Evolutionary conservation across 768 basidiomycete species (phyloP).

Genomic region (Suillus luteus): DNA sequence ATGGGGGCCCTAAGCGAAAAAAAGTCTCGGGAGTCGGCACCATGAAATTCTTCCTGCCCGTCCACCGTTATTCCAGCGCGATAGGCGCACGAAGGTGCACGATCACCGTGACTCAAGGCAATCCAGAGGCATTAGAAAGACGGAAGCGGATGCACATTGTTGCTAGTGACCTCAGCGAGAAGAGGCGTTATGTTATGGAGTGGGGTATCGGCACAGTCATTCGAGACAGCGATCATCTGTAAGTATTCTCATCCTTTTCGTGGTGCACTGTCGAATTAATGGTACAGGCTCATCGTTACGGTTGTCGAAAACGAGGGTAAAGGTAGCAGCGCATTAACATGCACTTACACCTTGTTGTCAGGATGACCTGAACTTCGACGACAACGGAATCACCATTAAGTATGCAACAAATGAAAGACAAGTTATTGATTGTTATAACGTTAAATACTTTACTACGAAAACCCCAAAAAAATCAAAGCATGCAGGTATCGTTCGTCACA

Average conservation of each 20-base stretch:
- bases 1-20: conserved; percentile 53
- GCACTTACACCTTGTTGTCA: neutral
- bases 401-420: neutral
- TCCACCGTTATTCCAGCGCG: conserved; percentile 85
- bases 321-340: conserved; percentile 45
- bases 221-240: conserved; percentile 92
- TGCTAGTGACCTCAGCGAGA: conserved; percentile 93
- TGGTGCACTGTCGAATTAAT: conserved; percentile 5
- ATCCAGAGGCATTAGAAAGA: conserved; percentile 62
- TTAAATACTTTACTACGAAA: neutral
- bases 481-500: neutral
- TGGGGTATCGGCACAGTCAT: conserved; percentile 98
- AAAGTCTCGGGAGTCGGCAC: conserved; percentile 55
- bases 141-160: conserved; percentile 76
- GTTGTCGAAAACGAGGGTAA: conserved; percentile 93
- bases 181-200: conserved; percentile 92
- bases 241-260: conserved; percentile 21
- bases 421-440: neutral
- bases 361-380: neutral
- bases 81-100: conserved; percentile 95
- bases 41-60: conserved; percentile 73
- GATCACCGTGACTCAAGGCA: conserved; percentile 84
- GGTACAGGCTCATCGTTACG: conserved; percentile 71
- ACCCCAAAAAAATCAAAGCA: neutral
- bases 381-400: neutral